Percentiles rank a stretch among this genome's conserved stretches.
These are phyloP conservation scores for Cryoendolithus antarcticus DNA, from an alignment of 2,329 filamentous ascomycete genomes.

Conservation along the genomic window DNA sequence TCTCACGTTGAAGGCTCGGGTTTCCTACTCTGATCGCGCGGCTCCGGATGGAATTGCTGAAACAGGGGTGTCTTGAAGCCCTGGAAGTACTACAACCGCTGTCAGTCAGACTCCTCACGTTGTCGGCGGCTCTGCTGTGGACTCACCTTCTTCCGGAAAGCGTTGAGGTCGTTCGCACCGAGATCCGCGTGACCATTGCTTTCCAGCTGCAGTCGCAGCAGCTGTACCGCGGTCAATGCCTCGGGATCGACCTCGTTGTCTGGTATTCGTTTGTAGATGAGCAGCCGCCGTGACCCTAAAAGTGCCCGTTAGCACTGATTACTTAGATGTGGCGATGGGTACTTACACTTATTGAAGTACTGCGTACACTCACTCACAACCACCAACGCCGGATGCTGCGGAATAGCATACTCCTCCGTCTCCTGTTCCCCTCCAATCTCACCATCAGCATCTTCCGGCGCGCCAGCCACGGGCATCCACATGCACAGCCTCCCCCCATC, in stretches of 20 bases:
- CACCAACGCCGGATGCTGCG: conserved; percentile 62
- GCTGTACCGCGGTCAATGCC: conserved; percentile 14
- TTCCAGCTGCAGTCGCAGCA: conserved; percentile 10
- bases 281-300: conserved; percentile 71
- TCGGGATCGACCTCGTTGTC: conserved; percentile 39
- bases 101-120: conserved; percentile 4
- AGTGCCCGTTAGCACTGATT: neutral
- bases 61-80: conserved; percentile 17
- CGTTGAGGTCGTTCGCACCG: conserved; percentile 53
- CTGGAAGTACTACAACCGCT: conserved; percentile 21
- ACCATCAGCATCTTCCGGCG: conserved; percentile 24
- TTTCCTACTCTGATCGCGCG: too few species aligned
- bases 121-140: neutral
- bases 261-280: conserved; percentile 67
- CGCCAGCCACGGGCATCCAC: conserved; percentile 85
- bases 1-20: too few species aligned
- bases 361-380: conserved; percentile 70
- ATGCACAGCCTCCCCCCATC: conserved; percentile 71
- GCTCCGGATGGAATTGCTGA: too few species aligned
- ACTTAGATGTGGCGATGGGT: neutral
- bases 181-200: conserved; percentile 31
- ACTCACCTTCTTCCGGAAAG: conserved; percentile 45
- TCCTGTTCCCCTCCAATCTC: conserved; percentile 30
- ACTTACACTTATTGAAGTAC: conserved; percentile 73
- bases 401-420: conserved; percentile 53